Conservation (phyloP, 140 eudicot genomes). For the Stevia rebaudiana region DNA sequence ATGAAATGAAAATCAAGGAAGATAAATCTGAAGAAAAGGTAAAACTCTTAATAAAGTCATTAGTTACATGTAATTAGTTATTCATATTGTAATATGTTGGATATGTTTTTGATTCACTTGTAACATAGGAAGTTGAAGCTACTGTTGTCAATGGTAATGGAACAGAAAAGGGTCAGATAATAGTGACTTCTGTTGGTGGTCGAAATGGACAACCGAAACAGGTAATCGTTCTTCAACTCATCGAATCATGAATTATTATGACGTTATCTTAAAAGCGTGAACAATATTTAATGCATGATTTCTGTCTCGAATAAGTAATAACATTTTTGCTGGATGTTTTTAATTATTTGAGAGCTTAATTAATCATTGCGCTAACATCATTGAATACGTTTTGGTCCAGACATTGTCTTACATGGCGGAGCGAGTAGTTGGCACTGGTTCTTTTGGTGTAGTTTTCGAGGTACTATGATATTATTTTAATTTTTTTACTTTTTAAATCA, state of each 20-base stretch:
- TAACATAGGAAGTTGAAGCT: conserved; percentile 71
- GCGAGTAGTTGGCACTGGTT: conserved; percentile 82
- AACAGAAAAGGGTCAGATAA: conserved; percentile 88
- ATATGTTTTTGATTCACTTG: conserved; percentile 11
- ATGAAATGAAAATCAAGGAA: conserved; percentile 68
- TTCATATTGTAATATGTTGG: not conserved
- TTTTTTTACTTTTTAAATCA: not conserved
- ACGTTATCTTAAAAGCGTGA: not conserved
- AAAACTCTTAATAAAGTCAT: conserved; percentile 3
- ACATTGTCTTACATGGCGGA: conserved; percentile 83
- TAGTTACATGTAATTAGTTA: not conserved
- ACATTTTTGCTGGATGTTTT: not conserved
- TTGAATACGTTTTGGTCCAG: conserved; percentile 29
- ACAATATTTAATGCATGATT: not conserved
- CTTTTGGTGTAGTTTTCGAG: conserved; percentile 84
- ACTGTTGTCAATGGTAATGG: conserved; percentile 74
- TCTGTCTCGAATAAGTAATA: not conserved
- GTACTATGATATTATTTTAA: conserved; percentile 28
- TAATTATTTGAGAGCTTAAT: not conserved
- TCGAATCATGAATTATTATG: not conserved
- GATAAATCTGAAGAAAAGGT: conserved; percentile 53
- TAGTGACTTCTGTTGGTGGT: conserved; percentile 75
- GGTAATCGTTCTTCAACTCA: conserved; percentile 35
- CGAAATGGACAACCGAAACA: conserved; percentile 82
- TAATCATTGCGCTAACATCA: conserved; percentile 3